These are phyloP conservation scores for Phytophthora syringae DNA, from an alignment of 352 stramenopile species.

Conservation along the genomic window DNA sequence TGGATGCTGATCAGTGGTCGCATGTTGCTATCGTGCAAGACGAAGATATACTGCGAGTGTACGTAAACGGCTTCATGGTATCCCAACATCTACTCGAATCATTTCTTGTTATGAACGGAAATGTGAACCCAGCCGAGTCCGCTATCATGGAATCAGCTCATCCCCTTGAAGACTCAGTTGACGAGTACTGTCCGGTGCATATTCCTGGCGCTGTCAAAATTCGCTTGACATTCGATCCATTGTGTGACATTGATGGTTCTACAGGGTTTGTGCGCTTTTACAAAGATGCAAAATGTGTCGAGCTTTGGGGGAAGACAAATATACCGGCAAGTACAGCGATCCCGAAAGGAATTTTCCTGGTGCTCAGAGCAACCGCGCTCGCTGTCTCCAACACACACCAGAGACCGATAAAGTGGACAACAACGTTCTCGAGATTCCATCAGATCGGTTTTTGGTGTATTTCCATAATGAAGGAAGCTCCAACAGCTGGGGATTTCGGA, in stretches of 20 bases:
- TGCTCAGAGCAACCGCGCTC: slow-evolving; percentile 60
- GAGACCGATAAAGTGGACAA: slow-evolving; percentile 12
- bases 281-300: slow-evolving; percentile 69
- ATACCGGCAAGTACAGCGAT: slow-evolving; percentile 77
- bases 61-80: slow-evolving; percentile 70
- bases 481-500: slow-evolving; percentile 72
- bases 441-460: slow-evolving; percentile 77
- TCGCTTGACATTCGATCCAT: slow-evolving; percentile 75
- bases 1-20: slow-evolving; percentile 68
- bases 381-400: slow-evolving; percentile 31
- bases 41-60: slow-evolving; percentile 62
- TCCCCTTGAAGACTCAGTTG: slow-evolving; percentile 51
- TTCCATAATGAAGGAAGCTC: slow-evolving; percentile 66
- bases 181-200: slow-evolving; percentile 76
- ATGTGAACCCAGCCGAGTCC: slow-evolving; percentile 46
- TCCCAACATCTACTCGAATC: slow-evolving; percentile 70
- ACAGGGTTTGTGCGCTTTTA: slow-evolving; percentile 77
- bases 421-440: slow-evolving; percentile 63
- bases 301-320: slow-evolving; percentile 78
- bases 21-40: slow-evolving; percentile 77
- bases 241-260: slow-evolving; percentile 69
- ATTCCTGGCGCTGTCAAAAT: slow-evolving; percentile 78
- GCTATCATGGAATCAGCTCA: slow-evolving; percentile 72
- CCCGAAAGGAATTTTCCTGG: slow-evolving; percentile 79
- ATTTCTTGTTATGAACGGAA: slow-evolving; percentile 63